Base-by-base conservation (phyloP, 495 filamentous ascomycete species). In the Lentithecium fluviatile region DNA sequence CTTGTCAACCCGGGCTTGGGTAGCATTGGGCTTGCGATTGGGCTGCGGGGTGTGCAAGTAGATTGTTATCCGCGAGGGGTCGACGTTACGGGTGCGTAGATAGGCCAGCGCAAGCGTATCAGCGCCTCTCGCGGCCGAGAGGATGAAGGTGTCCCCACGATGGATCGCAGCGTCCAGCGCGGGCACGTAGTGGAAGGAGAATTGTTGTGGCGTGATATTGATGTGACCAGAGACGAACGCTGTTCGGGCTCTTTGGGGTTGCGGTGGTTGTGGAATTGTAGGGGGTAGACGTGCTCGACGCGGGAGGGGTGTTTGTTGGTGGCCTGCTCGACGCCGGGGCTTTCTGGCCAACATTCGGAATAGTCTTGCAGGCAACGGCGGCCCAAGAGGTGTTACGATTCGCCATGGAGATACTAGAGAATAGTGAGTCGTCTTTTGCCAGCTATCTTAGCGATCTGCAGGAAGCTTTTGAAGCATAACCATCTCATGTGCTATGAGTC, bases 141-240 rank as follows among this genome's bases (percentile, higher is more conserved):
- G n/a, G 34, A 45, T 25, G 52, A 55, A 50, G 7, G 24, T 26
- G 34, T 60, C 42, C 8, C 56, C 46, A 25, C 21, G 42, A 45
- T 42, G 42, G 13, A 60, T 60, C 29, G 62, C 56, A 60, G 50
- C 34, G 45, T 65, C 43, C 19, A 56, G 15, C 15, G 25, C 20
- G 45, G 56, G 26, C 10, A 49, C 11, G 29, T 58, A 55, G 13
- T 59, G 42, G 17, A 29, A 23, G 2, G 6, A 5, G 37, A 60
- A 60, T 26, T 60, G 46, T 10, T 12, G 13, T 2, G 45, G 19
- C n/a, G 37, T 56, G 25, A 59, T 49, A n/a, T 54, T 40, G 61
- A 64, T 53, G 24, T 40, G 48, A 17, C 47, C 54, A 12, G 45
- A 57, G 11, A 64, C 11, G 38, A 53, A 64, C 5, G 51, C 59